phyloP scores from a whole-genome alignment of 257 asterid genomes.

The Ophiorrhiza pumila region DNA sequence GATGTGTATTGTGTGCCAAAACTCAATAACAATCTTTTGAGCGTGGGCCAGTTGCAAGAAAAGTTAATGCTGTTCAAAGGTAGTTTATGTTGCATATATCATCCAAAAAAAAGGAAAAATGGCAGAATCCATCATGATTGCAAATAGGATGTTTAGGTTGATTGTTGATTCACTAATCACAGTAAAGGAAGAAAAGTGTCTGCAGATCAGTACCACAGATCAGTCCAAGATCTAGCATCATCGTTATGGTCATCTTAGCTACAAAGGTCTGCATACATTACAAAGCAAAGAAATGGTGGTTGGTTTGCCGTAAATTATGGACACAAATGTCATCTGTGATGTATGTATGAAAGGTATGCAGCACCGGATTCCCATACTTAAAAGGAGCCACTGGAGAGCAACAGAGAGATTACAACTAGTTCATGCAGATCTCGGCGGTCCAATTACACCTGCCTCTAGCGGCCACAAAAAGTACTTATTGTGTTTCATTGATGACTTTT shows the following conservation, averaged over 20 bases:
- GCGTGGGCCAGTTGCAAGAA: too few species aligned
- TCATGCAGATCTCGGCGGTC: too few species aligned
- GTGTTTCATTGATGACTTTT: not conserved
- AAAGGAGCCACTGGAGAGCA: not conserved
- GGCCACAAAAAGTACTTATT: not conserved
- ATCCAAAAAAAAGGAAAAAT: not conserved
- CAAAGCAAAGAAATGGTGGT: not conserved
- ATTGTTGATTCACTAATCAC: too few species aligned
- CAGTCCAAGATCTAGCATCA: not conserved
- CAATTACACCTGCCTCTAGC: too few species aligned
- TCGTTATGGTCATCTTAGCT: not conserved
- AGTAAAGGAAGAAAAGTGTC: not conserved
- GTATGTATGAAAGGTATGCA: not conserved
- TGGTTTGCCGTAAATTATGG: not conserved
- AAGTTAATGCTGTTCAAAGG: not conserved
- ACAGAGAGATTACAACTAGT: not conserved
- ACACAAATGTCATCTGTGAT: not conserved
- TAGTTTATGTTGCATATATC: not conserved
- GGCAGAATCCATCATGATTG: not conserved
- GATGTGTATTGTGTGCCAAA: constrained; percentile 2
- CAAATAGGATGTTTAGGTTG: not conserved
- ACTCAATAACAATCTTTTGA: not conserved
- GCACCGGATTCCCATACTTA: not conserved
- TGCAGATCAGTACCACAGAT: not conserved
- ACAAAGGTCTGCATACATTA: too few species aligned